These are phyloP conservation scores for Septoria petroselini DNA, from an alignment of 2,329 filamentous ascomycete species.

Conservation along the genomic window DNA sequence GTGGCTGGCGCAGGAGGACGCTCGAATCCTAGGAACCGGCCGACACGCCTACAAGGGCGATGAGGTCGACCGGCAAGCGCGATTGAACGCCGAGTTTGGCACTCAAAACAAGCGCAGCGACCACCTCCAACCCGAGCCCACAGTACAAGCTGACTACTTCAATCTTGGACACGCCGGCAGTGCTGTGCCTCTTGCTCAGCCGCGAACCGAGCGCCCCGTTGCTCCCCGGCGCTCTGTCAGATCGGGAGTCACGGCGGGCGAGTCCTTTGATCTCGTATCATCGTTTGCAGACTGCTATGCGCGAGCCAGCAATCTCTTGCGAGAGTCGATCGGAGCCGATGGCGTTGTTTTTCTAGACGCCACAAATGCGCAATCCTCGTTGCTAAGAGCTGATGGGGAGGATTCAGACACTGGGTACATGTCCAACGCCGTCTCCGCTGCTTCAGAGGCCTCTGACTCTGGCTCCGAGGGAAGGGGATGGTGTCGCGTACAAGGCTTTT, in stretches of 20 bases:
- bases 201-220: no score
- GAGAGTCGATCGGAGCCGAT: constrained; percentile 47
- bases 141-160: no score
- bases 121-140: no score
- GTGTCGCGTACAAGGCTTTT: not conserved
- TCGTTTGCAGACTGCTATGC: constrained; percentile 39
- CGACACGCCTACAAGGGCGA: constrained; percentile 5
- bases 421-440: no score
- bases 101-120: not conserved
- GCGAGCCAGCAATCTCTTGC: constrained; percentile 32
- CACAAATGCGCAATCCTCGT: not conserved
- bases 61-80: not conserved
- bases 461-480: not conserved
- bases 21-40: constrained; percentile 5
- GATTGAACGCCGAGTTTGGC: constrained; percentile 26
- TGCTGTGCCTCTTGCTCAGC: no score
- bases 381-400: no score
- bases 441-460: not conserved
- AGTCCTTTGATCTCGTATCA: not conserved
- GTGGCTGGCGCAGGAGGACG: constrained; percentile 33
- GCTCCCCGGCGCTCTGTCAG: no score
- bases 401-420: no score
- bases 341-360: constrained; percentile 47
- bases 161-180: no score
- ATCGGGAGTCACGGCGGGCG: no score